Evolutionary conservation across 2,329 filamentous ascomycete species (phyloP), one percentile per base, ranked within the genome.

Genomic region (Pseudocercospora crystallina): DNA sequence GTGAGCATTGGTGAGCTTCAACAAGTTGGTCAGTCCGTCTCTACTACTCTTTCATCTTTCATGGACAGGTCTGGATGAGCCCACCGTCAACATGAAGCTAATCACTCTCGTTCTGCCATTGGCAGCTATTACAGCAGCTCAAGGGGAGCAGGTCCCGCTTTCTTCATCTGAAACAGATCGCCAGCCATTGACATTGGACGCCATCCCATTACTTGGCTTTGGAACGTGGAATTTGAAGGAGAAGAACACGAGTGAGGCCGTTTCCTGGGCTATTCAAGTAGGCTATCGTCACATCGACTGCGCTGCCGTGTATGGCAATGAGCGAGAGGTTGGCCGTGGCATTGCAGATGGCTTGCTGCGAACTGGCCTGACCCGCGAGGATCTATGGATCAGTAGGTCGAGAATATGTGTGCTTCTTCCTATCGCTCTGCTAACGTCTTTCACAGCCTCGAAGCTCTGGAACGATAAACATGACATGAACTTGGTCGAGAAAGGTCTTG

Each of bases 251-350:
- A 65, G 64, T 40, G 67, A 66, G 32, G 67, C 68, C 15, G 69
- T 71, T 2, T 69, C 68, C 2, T 59, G 60, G 43, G 70, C 70
- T 4, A 67, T 79, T 29, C 70, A 76, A 38, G 61, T 70, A 37
- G 79, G 79, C n/a, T 81, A 80, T 63, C 71, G 75, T 12, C 78
- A 80, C 62, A 76, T 81, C 54, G 79, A 81, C 61, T 71, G 70
- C 17, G 76, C 76, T 1, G 69, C 69, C 12, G 65, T 65, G 10
- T 77, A 77, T 47, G 59, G 63, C 5, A 77, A 76, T 52, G 72
- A 78, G 61, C 62, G 67, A 36, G 67, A 71, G 46, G 73, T 76
- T 1, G 74, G 74, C 8, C 60, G 64, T 37, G 74, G 72, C 12
- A 73, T 76, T 31, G 54, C 60, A 7, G 64, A 68, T 29, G 70